phyloP scores from a whole-genome alignment of 331 rosid species.

The Rhamnella rubrinervis region DNA sequence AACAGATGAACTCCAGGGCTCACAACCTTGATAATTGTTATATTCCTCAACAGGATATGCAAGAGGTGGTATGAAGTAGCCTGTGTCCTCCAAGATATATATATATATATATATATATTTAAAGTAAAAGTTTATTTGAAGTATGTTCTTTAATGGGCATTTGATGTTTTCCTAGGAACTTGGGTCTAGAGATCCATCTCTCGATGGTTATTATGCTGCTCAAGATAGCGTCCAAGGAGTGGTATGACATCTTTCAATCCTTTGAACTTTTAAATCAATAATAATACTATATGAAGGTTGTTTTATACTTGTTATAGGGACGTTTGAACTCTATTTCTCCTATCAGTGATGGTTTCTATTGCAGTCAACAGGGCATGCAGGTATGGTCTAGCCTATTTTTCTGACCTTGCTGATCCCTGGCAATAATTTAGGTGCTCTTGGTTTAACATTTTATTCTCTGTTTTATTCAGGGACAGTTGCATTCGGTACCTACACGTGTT shows the following conservation, averaged over 20 bases:
- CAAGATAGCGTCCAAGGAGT: slow-evolving; percentile 36
- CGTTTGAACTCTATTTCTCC: slow-evolving; percentile 37
- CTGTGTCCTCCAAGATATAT: slow-evolving; percentile 14
- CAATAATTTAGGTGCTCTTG: slow-evolving; percentile 12
- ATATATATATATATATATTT: too few species aligned
- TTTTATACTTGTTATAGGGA: slow-evolving; percentile 29
- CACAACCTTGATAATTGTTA: slow-evolving; percentile 29
- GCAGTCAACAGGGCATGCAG: slow-evolving; percentile 30
- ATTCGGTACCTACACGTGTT: slow-evolving; percentile 20
- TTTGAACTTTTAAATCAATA: not conserved
- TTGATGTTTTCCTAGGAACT: slow-evolving; percentile 27
- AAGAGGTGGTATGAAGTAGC: slow-evolving; percentile 33
- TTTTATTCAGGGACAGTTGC: slow-evolving; percentile 41
- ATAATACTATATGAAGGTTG: not conserved
- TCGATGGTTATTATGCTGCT: slow-evolving; percentile 30
- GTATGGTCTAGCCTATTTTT: slow-evolving; percentile 18
- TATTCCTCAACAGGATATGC: slow-evolving; percentile 36
- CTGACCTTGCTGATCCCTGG: not conserved
- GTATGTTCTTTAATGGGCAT: not conserved
- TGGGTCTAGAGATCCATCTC: slow-evolving; percentile 44
- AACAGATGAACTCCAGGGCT: slow-evolving; percentile 30
- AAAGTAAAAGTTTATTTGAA: not conserved
- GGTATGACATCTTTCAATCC: slow-evolving; percentile 29
- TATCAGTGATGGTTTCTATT: slow-evolving; percentile 30
- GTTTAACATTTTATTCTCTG: slow-evolving; percentile 22